Conservation (phyloP, 2,329 filamentous ascomycete species). For the Lachnellula hyalina region DNA sequence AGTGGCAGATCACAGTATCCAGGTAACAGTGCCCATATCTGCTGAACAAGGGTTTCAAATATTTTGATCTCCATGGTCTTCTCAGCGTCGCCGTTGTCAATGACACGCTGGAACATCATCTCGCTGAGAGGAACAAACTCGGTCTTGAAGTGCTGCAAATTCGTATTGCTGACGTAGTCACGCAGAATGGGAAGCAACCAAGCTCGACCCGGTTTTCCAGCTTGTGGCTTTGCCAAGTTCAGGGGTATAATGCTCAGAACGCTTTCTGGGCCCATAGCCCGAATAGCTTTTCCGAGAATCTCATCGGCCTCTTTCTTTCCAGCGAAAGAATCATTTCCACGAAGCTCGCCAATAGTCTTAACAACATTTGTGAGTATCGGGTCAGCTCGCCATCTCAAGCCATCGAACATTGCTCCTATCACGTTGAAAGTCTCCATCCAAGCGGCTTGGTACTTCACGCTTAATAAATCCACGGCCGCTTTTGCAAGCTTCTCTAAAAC, state of each 20-base stretch:
- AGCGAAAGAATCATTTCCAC: slow-evolving; percentile 80
- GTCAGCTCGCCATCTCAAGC: slow-evolving; percentile 76
- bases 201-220: slow-evolving; percentile 76
- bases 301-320: slow-evolving; percentile 94
- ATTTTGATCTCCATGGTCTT: slow-evolving; percentile 98
- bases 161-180: slow-evolving; percentile 85
- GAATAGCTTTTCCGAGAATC: slow-evolving; percentile 80
- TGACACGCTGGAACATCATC: slow-evolving; percentile 78
- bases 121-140: slow-evolving; percentile 90
- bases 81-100: slow-evolving; percentile 74
- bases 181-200: slow-evolving; percentile 92
- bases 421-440: slow-evolving; percentile 95
- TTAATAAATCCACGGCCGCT: slow-evolving; percentile 68
- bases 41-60: slow-evolving; percentile 91
- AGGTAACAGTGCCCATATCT: slow-evolving; percentile 89
- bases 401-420: slow-evolving; percentile 79
- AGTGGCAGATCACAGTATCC: slow-evolving; percentile 92
- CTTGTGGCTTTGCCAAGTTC: slow-evolving; percentile 73
- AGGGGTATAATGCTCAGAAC: slow-evolving; percentile 79
- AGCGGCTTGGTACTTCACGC: slow-evolving; percentile 85
- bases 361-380: slow-evolving; percentile 73
- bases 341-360: slow-evolving; percentile 77
- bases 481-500: slow-evolving; percentile 74
- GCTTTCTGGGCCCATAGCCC: slow-evolving; percentile 82
- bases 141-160: slow-evolving; percentile 74